These are phyloP conservation scores for Stagonosporopsis cucurbitacearum DNA, from an alignment of 2,329 filamentous ascomycete genomes.

Conservation along the genomic window DNA sequence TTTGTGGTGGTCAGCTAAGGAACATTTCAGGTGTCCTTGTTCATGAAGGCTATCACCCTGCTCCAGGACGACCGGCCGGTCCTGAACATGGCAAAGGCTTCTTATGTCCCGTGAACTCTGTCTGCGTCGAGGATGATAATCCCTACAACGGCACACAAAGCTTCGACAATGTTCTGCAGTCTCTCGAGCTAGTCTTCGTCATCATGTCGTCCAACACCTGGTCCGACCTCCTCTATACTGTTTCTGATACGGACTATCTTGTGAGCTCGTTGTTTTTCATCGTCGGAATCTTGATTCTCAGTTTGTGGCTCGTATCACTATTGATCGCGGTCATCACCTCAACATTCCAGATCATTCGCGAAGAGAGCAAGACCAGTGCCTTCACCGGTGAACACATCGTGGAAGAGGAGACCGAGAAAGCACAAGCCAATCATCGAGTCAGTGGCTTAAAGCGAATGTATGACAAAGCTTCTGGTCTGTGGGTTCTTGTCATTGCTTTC, in stretches of 20 bases:
- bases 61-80: constrained; percentile 46
- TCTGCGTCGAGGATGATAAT: constrained; percentile 79
- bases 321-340: constrained; percentile 96
- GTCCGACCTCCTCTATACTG: constrained; percentile 91
- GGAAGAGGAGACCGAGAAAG: constrained; percentile 45
- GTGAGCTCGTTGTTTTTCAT: constrained; percentile 80
- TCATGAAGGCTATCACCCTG: constrained; percentile 69
- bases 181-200: constrained; percentile 92
- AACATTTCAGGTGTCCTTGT: constrained; percentile 53
- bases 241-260: constrained; percentile 89
- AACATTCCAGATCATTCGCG: constrained; percentile 96
- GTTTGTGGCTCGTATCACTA: constrained; percentile 95
- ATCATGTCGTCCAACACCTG: constrained; percentile 99
- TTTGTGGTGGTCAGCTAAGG: constrained; percentile 84
- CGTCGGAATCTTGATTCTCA: constrained; percentile 82
- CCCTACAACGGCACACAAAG: constrained; percentile 86
- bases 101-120: constrained; percentile 81
- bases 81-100: constrained; percentile 74
- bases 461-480: constrained; percentile 75
- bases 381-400: constrained; percentile 76
- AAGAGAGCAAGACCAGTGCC: constrained; percentile 92
- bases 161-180: constrained; percentile 94
- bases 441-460: constrained; percentile 72
- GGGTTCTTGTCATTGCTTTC: constrained; percentile 80
- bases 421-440: constrained; percentile 50